Evolutionary conservation across 345 rosid species (phyloP).

Genomic region (Salix koriyanagi): DNA sequence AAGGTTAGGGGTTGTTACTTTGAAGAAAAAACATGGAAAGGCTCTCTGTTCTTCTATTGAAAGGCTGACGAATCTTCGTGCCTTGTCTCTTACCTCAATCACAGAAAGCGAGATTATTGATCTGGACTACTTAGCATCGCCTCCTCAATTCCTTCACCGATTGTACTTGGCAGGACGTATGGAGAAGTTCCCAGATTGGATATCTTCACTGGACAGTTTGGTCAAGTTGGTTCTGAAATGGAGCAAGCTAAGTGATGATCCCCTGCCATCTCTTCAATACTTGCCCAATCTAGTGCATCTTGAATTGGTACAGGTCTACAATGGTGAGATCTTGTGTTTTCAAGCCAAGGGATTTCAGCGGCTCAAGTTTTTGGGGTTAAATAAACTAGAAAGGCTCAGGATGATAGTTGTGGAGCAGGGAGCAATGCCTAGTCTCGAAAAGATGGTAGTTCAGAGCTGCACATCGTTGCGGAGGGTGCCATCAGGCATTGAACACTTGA

Average conservation of each 20-base stretch:
- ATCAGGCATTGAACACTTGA: slow-evolving; percentile 8
- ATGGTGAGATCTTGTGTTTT: slow-evolving; percentile 13
- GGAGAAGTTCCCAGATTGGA: slow-evolving; percentile 27
- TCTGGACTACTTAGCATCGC: slow-evolving; percentile 13
- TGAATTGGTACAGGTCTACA: slow-evolving; percentile 13
- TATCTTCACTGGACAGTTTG: slow-evolving; percentile 20
- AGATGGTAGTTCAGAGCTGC: slow-evolving; percentile 10
- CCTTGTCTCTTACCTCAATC: slow-evolving; percentile 12
- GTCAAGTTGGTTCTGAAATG: slow-evolving; percentile 13
- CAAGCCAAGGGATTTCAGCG: background rate
- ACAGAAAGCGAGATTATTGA: slow-evolving; percentile 15
- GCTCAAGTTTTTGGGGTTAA: background rate
- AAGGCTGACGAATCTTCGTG: slow-evolving; percentile 15
- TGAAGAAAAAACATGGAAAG: slow-evolving; percentile 15
- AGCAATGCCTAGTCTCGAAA: slow-evolving; percentile 5
- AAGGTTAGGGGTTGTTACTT: slow-evolving; percentile 17
- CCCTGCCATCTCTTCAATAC: slow-evolving; percentile 6
- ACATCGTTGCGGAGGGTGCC: slow-evolving; percentile 5
- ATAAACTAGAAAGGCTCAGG: background rate
- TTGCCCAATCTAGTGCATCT: slow-evolving; percentile 28
- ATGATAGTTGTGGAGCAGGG: background rate
- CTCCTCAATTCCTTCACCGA: slow-evolving; percentile 27
- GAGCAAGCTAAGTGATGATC: slow-evolving; percentile 19
- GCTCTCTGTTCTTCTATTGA: slow-evolving; percentile 22
- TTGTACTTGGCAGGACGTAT: slow-evolving; percentile 19